Evolutionary conservation across 495 filamentous ascomycete genomes (phyloP), one percentile per base, ranked within the genome.

Genomic region (Penicillium canariense): DNA sequence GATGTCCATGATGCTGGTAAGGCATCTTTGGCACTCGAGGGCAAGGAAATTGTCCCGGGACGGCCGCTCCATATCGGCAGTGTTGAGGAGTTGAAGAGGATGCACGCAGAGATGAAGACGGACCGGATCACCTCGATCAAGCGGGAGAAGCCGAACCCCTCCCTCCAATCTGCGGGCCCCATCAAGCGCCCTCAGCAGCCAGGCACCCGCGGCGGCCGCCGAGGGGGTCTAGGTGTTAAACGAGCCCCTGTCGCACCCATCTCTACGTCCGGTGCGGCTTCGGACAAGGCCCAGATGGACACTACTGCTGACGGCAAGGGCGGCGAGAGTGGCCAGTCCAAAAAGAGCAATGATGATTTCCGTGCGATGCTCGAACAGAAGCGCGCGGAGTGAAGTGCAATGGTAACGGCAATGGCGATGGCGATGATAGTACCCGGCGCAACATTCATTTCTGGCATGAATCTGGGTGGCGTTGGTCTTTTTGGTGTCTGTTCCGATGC

Each of bases 321-420:
- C 46, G 51, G 60, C 48, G 59, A 63, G 42, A 52, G 56, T 50
- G 53, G 65, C 40, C 46, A 62, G 50, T 68, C 64, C 47, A 77
- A 68, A 51, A 93, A 91, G 80, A 91, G 81, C 66, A 96, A 97
- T 74, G 87, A 86, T 45, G 91, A 96, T 73, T 96, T 96, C 72
- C 89, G 86, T 63, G 83, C 81, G 32, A 82, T 96, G 84, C 84
- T 93, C 61, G 67, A 71, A 62, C 58, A 62, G 55, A 71, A 63
- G 58, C 66, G 58, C 40, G 47, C 49, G 59, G 64, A 69, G 55
- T 74, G 53, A 71, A 63, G 53, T 49, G 46, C 15, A 15, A 39
- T 46, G 46, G 54, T 48, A 62, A 65, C 39, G 54, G 55, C 54
- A 59, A 46, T 27, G 50, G 53, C 53, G 56, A 65, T 49, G 52